Conservation (phyloP, 2,329 filamentous ascomycete species). For the Harringtonia lauricola region DNA sequence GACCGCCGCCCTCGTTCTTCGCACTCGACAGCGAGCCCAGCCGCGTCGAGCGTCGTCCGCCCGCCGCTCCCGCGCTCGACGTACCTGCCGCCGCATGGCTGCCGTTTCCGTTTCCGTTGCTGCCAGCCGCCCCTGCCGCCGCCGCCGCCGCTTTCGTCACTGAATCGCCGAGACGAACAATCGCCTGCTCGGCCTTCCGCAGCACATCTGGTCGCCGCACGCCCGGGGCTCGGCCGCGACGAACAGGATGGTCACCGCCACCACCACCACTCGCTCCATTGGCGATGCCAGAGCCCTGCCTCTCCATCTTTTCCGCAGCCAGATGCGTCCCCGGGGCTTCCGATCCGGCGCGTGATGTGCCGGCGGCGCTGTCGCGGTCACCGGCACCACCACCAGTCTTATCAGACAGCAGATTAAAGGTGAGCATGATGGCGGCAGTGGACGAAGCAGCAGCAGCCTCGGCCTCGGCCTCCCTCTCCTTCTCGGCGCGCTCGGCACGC, state of each 20-base stretch:
- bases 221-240: constrained; percentile 29
- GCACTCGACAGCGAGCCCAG: constrained; percentile 39
- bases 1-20: constrained; percentile 19
- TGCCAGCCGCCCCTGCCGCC: not conserved
- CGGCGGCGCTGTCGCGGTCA: constrained; percentile 2
- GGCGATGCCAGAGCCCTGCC: constrained; percentile 20
- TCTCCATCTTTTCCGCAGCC: constrained; percentile 25
- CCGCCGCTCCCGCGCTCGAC: constrained; percentile 19
- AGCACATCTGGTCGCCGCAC: constrained; percentile 47
- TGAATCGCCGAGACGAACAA: constrained; percentile 37
- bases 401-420: constrained; percentile 10
- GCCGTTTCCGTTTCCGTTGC: constrained; percentile 1
- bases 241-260: constrained; percentile 19
- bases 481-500: constrained; percentile 8
- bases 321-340: constrained; percentile 11
- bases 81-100: not conserved
- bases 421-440: constrained; percentile 13
- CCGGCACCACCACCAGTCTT: not conserved
- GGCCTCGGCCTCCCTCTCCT: constrained; percentile 8
- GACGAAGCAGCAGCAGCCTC: constrained; percentile 9
- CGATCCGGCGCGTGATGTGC: constrained; percentile 11
- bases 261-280: no score
- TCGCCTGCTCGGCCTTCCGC: constrained; percentile 49
- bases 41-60: constrained; percentile 22
- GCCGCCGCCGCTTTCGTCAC: constrained; percentile 23